Conservation (phyloP, 1,284 basidiomycete genomes). For the Apiotrichum gracile region DNA sequence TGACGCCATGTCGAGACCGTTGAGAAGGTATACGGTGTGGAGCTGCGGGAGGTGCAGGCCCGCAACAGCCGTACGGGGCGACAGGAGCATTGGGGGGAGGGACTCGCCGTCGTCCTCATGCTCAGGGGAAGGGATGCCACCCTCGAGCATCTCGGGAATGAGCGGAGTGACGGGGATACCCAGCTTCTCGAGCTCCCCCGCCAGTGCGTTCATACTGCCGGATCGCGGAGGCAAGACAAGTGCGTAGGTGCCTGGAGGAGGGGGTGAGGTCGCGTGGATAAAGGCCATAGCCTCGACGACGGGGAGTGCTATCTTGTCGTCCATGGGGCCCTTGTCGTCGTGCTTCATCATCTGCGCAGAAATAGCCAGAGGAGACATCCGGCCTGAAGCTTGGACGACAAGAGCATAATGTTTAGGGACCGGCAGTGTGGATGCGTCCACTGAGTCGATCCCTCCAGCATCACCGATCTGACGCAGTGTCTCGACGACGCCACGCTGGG, state of each 20-base stretch:
- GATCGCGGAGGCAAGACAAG: conserved; percentile 27
- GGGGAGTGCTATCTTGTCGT: not conserved
- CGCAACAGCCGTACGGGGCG: conserved; percentile 20
- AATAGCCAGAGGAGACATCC: not conserved
- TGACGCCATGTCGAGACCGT: conserved; percentile 27
- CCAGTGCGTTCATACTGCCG: conserved; percentile 13
- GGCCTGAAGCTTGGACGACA: conserved; percentile 17
- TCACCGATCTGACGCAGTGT: conserved; percentile 9
- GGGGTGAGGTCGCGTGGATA: conserved; percentile 23
- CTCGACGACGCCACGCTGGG: conserved; percentile 13
- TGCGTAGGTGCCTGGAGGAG: conserved; percentile 22
- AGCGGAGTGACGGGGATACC: conserved; percentile 17
- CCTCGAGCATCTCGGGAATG: conserved; percentile 20
- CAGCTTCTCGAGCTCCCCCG: conserved; percentile 14
- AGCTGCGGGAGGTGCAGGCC: conserved; percentile 28
- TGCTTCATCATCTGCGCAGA: too few relatives aligned
- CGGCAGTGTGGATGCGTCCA: conserved; percentile 1
- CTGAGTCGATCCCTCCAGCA: not conserved
- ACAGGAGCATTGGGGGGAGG: conserved; percentile 15
- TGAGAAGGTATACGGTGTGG: conserved; percentile 29
- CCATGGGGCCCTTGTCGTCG: not conserved
- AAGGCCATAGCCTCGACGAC: conserved; percentile 26
- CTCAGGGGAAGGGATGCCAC: conserved; percentile 3
- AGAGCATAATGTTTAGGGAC: conserved; percentile 30
- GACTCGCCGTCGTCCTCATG: not conserved